Evolutionary conservation across 305 asterid species (phyloP).

Genomic region (Fraxinus ornus): DNA sequence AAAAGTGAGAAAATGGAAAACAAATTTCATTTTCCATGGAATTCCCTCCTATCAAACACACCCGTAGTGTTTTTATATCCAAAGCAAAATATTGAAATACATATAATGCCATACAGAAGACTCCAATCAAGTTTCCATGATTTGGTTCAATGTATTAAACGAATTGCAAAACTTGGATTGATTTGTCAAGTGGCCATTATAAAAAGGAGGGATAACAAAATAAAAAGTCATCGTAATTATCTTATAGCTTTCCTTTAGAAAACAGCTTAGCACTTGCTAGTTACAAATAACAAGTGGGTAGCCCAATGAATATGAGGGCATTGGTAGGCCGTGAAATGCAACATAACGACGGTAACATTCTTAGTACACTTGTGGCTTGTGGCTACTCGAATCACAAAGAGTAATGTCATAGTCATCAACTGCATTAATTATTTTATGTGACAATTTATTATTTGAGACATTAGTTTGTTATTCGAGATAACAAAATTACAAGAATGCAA

Average conservation of each 20-base stretch:
- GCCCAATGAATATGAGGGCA: background rate
- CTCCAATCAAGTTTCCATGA: background rate
- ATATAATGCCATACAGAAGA: background rate
- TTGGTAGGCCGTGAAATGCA: background rate
- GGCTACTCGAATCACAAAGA: too few relatives aligned
- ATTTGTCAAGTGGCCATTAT: background rate
- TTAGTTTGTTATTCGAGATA: too few relatives aligned
- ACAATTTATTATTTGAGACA: too few relatives aligned
- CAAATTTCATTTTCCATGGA: too few relatives aligned
- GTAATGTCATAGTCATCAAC: too few relatives aligned
- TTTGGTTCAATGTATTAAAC: background rate
- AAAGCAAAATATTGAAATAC: background rate
- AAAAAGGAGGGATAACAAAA: background rate
- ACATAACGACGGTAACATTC: background rate
- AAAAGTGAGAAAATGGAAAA: too few relatives aligned
- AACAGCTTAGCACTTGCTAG: background rate
- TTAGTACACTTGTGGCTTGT: too few relatives aligned
- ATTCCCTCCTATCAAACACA: too few relatives aligned
- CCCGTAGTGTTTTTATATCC: background rate
- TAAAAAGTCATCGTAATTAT: background rate
- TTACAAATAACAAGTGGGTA: background rate
- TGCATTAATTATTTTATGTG: too few relatives aligned
- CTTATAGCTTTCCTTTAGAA: background rate
- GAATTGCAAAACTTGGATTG: background rate
- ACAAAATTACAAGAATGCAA: too few relatives aligned